Evolutionary conservation across 192 early-diverging fungal species (phyloP), one percentile per base, ranked within the genome.

Genomic region (Backusella circina): DNA sequence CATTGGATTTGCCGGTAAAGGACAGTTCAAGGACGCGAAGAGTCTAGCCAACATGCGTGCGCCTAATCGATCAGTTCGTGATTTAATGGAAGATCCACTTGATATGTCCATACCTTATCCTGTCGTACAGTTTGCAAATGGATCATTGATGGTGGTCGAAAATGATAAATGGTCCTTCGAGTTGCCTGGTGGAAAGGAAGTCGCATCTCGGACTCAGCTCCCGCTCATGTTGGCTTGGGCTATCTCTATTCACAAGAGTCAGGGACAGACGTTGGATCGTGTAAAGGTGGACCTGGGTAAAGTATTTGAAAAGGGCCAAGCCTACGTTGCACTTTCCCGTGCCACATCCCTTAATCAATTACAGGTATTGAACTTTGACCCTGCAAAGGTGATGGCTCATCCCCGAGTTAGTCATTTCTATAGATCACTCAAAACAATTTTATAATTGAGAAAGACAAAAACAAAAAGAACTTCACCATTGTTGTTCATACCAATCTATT

Each of bases 191-290:
- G 73, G 76, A 30, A 12, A 57, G 18, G 18, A n/a, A 23, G 13
- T 75, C n/a, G 80, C 80, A 30, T 35, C 76, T 41, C 39, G 80
- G n/a, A 35, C 36, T 21, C 89, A 94, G 81, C 73, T 94, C 32
- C 95, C 95, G 5, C 67, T 96, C n/a, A 85, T 92, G 26, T 79
- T 95, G 31, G 93, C 94, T 5, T 96, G 95, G 95, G 93, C 94
- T 3, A 80, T 95, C 73, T 93, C 92, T 36, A 94, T 96, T 65
- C 95, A 96, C 76, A 96, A 96, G 79, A 90, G 89, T 74, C 95
- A 96, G 76, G 95, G 95, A 1, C 94, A 95, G 83, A 95, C 95
- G 6, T 84, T 96, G 16, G 92, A 93, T 33, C 84, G 89, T 28
- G 86, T 94, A 21, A 75, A 85, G 32, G 93, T 96, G 37, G 92